These are phyloP conservation scores for Glaciozyma antarctica DNA, from an alignment of 768 basidiomycete genomes.

Conservation along the genomic window DNA sequence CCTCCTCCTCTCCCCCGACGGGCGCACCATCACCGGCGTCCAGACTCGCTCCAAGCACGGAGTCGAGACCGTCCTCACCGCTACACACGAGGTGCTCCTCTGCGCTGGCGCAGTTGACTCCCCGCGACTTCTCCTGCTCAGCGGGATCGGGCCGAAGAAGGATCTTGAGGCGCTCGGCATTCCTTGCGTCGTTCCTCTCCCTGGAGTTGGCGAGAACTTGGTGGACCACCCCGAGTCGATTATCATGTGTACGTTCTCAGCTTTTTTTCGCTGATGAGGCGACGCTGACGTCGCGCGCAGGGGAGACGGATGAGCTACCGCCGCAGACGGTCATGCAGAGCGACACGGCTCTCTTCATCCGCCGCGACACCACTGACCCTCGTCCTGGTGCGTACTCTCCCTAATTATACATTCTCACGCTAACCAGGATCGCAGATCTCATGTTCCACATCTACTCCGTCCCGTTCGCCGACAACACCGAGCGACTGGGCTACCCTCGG, in stretches of 20 bases:
- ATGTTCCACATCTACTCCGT: conserved; percentile 9
- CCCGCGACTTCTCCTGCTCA: conserved; percentile 45
- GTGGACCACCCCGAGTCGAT: conserved; percentile 8
- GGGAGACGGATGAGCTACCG: conserved; percentile 1
- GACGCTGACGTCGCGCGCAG: neutral
- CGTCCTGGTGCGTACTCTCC: neutral
- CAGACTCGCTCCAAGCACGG: neutral
- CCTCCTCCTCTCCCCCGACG: neutral
- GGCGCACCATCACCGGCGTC: neutral
- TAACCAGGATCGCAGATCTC: neutral
- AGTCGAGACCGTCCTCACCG: neutral
- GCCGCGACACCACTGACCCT: conserved; percentile 3
- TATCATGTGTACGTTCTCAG: conserved; percentile 4
- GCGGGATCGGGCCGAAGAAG: conserved; percentile 46
- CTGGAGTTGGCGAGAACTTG: conserved; percentile 40
- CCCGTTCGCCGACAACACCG: conserved; percentile 11
- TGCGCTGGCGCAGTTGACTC: conserved; percentile 44
- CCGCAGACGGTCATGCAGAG: conserved; percentile 11
- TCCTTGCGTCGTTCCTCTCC: conserved; percentile 36
- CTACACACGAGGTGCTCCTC: conserved; percentile 36
- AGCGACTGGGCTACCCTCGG: conserved; percentile 7
- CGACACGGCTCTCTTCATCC: conserved; percentile 5
- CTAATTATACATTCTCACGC: neutral
- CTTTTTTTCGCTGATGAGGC: neutral
- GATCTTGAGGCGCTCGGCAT: conserved; percentile 39